A percentile compares a stretch with the other conserved stretches of the same genome.
phyloP scores from a whole-genome alignment of 371 early-diverging fungal species.

The Basidiobolus meristosporus region DNA sequence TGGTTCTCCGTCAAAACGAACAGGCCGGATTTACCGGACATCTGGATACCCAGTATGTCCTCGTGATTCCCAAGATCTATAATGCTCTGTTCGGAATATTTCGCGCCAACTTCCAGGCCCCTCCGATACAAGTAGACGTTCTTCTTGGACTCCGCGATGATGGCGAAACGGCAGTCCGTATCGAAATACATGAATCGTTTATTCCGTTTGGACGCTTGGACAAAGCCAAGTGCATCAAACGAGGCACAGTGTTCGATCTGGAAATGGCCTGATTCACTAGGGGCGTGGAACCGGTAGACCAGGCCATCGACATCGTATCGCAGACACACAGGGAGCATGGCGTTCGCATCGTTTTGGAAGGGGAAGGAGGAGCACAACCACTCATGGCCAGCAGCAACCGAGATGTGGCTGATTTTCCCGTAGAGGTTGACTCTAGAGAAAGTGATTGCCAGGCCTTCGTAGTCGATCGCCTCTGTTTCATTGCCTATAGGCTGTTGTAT shows the following conservation, averaged over 20 bases:
- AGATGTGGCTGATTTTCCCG: not conserved
- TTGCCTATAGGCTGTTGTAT: conserved; percentile 10
- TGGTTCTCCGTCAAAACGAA: no score
- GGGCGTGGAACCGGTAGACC: conserved; percentile 18
- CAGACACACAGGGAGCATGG: conserved; percentile 28
- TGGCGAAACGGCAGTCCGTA: not conserved
- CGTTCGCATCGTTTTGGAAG: no score
- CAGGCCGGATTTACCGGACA: no score
- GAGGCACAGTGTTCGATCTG: conserved; percentile 25
- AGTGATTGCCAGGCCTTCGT: conserved; percentile 24
- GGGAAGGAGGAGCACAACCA: not conserved
- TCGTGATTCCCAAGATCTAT: no score
- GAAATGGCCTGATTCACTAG: conserved; percentile 1
- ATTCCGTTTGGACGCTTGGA: conserved; percentile 65
- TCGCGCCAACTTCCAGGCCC: no score
- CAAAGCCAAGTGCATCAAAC: conserved; percentile 57
- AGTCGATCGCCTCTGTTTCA: conserved; percentile 45
- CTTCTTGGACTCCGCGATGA: not conserved
- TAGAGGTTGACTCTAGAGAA: conserved; percentile 16
- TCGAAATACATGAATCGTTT: conserved; percentile 23
- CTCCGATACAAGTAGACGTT: not conserved
- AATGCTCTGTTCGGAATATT: no score
- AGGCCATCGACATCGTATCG: conserved; percentile 59
- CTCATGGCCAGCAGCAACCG: not conserved
- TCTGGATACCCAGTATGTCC: no score